Conservation (phyloP, 2,329 filamentous ascomycete species). For the Monosporascus cannonballus region DNA sequence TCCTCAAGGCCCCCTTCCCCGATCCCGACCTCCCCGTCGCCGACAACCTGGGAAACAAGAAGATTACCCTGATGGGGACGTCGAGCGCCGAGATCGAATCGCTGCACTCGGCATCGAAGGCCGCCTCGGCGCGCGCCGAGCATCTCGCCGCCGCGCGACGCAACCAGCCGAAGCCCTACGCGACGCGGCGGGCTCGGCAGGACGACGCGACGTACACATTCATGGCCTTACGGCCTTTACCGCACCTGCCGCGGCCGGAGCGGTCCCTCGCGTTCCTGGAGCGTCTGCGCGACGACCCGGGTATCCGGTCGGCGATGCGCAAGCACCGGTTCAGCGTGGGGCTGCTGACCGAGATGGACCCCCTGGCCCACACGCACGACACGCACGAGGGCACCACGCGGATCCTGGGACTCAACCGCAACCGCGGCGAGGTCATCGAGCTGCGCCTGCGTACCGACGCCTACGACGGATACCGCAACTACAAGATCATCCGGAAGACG, state of each 20-base stretch:
- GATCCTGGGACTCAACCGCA: conserved; percentile 81
- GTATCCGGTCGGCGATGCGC: conserved; percentile 77
- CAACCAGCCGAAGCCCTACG: conserved; percentile 18
- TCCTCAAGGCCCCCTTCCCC: conserved; percentile 60
- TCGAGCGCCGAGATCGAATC: conserved; percentile 53
- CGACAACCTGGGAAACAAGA: conserved; percentile 45
- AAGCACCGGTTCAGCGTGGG: conserved; percentile 80
- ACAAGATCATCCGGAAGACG: conserved; percentile 83
- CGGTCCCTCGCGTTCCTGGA: conserved; percentile 67
- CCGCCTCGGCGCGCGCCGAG: conserved; percentile 41
- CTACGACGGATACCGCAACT: conserved; percentile 89
- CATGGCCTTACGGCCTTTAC: conserved; percentile 65
- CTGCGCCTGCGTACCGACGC: conserved; percentile 86
- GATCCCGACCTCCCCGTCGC: conserved; percentile 44
- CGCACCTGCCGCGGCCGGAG: conserved; percentile 69
- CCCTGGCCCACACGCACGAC: conserved; percentile 64
- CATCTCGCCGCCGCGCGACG: conserved; percentile 28
- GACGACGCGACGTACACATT: conserved; percentile 76
- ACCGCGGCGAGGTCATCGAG: conserved; percentile 85
- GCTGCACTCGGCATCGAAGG: conserved; percentile 42
- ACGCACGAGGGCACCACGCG: conserved; percentile 68
- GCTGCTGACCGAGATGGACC: conserved; percentile 93
- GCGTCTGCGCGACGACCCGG: conserved; percentile 73
- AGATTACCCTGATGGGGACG: conserved; percentile 60
- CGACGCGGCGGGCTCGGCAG: conserved; percentile 29